Conservation (phyloP, 371 early-diverging fungal genomes). For the Haplosporangium sp. region DNA sequence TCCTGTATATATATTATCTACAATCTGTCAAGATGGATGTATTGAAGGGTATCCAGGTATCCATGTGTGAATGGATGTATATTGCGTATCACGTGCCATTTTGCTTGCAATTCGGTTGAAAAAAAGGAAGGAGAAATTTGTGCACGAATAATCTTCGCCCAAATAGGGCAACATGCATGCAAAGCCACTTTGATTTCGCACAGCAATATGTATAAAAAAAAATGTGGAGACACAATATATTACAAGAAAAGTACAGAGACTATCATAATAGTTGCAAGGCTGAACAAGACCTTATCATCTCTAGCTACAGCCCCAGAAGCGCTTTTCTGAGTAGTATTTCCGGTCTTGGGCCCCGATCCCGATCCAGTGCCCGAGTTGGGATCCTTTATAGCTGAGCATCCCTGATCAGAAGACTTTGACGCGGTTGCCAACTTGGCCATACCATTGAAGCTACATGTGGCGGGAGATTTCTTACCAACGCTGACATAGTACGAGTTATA, state of each 20-base stretch:
- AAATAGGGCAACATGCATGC: constrained; percentile 6
- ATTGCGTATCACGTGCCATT: constrained; percentile 35
- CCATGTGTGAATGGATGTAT: constrained; percentile 13
- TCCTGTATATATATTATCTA: neutral
- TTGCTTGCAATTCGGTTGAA: constrained; percentile 41
- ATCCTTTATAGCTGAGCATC: constrained; percentile 26
- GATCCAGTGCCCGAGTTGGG: neutral
- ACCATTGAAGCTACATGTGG: constrained; percentile 56
- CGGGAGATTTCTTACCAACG: constrained; percentile 37
- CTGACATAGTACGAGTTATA: constrained; percentile 52
- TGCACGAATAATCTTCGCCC: constrained; percentile 7
- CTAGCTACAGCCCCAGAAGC: neutral
- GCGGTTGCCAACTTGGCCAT: constrained; percentile 45
- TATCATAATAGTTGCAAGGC: constrained; percentile 7
- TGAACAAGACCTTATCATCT: constrained; percentile 12
- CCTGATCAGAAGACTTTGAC: constrained; percentile 32
- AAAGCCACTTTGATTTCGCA: neutral
- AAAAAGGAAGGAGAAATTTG: constrained; percentile 25
- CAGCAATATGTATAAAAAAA: too few species aligned
- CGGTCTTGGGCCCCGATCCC: neutral
- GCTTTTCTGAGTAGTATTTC: too few species aligned
- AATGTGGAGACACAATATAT: too few species aligned
- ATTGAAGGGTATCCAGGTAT: constrained; percentile 8
- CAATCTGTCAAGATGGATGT: constrained; percentile 15
- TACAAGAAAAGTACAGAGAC: neutral